A percentile compares a stretch with the other conserved stretches of the same genome.
Evolutionary conservation across 192 early-diverging fungal species (phyloP).

Genomic region (Podila epicladia): DNA sequence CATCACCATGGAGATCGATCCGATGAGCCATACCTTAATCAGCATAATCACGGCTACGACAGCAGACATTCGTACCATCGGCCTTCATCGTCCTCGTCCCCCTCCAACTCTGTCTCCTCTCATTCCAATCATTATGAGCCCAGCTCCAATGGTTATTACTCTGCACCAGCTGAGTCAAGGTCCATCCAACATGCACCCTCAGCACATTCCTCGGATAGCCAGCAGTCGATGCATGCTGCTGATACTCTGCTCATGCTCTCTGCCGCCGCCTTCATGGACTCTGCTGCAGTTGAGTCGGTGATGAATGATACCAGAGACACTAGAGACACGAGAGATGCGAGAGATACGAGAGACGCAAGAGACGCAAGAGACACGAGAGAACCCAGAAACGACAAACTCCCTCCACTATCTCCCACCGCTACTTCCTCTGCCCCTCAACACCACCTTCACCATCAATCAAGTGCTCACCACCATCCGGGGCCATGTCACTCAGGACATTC

Average conservation of each 20-base stretch:
- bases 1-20: conserved; percentile 23
- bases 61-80: neutral
- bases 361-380: neutral
- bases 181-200: conserved; percentile 4
- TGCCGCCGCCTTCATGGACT: conserved; percentile 48
- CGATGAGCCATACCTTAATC: conserved; percentile 1
- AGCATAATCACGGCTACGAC: conserved; percentile 12
- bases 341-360: neutral
- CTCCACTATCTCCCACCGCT: neutral
- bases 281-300: conserved; percentile 10
- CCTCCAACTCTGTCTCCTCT: neutral
- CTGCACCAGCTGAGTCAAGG: neutral
- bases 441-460: neutral
- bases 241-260: conserved; percentile 49
- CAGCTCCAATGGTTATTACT: neutral
- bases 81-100: neutral
- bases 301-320: neutral
- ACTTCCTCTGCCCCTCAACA: neutral
- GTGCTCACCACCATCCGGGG: neutral
- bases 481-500: neutral
- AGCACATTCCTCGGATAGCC: conserved; percentile 20
- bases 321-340: neutral
- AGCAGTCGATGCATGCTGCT: conserved; percentile 39
- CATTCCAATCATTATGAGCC: neutral
- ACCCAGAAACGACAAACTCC: neutral